Evolutionary conservation across 192 early-diverging fungal genomes (phyloP), one percentile per base, ranked within the genome.

Genomic region (Backusella westeae): DNA sequence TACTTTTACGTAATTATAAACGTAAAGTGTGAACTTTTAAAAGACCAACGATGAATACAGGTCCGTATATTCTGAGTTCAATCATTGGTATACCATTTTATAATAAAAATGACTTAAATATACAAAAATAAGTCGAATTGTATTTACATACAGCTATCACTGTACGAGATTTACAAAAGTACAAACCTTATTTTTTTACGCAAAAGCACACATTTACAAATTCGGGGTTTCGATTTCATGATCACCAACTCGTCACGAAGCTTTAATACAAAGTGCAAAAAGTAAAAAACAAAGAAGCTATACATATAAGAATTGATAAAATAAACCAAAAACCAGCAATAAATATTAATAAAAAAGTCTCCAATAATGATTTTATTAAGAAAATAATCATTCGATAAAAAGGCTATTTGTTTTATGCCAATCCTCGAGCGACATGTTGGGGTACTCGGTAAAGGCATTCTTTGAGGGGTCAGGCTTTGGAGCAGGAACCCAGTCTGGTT

Each of bases 331-430:
- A 44, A 6, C 42, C 15, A 6, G 0, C 17, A n/a, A n/a, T 49
- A 19, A n/a, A 6, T n/a, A n/a, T n/a, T 44, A 44, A 44, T 14
- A 44, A n/a, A 49, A 49, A 2, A 10, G 38, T 39, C 9, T 39
- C 9, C 14, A 12, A 44, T 44, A 44, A 17, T 17, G 42, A 44
- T 44, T 44, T 44, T 44, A 44, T 44, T 17, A 49, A 49, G 17
- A 49, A n/a, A n/a, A 17, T n/a, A 38, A 44, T 78, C 44, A 53
- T 44, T 83, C 78, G 34, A 74, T 69, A 65, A 75, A 80, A 63
- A 81, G 39, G 5, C 75, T 77, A 41, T 86, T 73, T 14, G 83
- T 63, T 66, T 86, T 85, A 77, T 91, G 90, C 90, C 90, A 91
- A 26, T 87, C 74, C 63, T 87, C 84, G 5, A 91, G 71, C 53